These are phyloP conservation scores for Bolboschoenus planiculmis DNA, from an alignment of 176 grass and related monocot species.

Conservation along the genomic window DNA sequence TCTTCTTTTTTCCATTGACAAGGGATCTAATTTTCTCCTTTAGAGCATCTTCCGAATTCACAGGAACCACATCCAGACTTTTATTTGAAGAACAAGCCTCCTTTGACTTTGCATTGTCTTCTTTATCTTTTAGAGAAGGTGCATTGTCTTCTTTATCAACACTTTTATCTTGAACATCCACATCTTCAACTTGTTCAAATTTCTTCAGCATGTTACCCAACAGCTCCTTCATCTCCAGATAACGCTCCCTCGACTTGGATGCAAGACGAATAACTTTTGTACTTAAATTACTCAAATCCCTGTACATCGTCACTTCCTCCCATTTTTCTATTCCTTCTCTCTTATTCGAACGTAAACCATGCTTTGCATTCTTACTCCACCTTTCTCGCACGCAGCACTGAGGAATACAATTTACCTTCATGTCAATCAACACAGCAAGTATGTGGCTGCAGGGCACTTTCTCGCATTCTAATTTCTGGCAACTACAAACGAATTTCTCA, in stretches of 20 bases:
- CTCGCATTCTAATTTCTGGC: background rate
- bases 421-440: background rate
- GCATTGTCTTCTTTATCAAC: background rate
- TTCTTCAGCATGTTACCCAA: background rate
- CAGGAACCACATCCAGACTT: background rate
- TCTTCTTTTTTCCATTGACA: background rate
- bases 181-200: background rate
- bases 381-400: conserved; percentile 1
- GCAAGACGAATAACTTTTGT: background rate
- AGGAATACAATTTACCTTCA: conserved; percentile 1
- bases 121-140: background rate
- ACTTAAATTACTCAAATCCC: background rate
- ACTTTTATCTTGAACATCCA: background rate
- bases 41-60: background rate
- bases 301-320: background rate
- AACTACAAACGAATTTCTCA: background rate
- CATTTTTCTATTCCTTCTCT: background rate
- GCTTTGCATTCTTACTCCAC: background rate
- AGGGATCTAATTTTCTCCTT: background rate
- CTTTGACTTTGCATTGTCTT: background rate
- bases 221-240: background rate
- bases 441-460: background rate
- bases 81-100: background rate
- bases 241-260: background rate
- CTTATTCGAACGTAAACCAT: background rate